A percentile compares a stretch with the other conserved stretches of the same genome.
Conservation (phyloP, 345 rosid genomes). For the Raphanus raphanistrum region DNA sequence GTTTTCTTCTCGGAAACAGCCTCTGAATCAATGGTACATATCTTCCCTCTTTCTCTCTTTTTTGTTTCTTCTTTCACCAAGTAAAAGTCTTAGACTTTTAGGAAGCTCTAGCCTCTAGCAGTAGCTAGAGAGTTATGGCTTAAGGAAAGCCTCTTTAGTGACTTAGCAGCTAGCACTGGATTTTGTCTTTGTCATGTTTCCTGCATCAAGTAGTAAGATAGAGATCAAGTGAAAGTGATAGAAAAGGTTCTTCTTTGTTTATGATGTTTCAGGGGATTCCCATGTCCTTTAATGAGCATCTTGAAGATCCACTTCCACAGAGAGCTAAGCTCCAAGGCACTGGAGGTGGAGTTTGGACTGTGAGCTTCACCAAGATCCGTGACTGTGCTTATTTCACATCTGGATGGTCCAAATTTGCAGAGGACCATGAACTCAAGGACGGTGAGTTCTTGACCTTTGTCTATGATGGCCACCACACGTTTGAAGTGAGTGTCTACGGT, state of each 20-base stretch:
- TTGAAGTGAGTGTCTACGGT: slow-evolving; percentile 29
- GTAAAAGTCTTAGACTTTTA: not conserved
- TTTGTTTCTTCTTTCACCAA: not conserved
- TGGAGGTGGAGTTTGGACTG: slow-evolving; percentile 26
- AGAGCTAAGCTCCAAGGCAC: slow-evolving; percentile 16
- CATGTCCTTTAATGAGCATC: not conserved
- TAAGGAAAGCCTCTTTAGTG: not conserved
- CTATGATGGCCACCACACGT: slow-evolving; percentile 16
- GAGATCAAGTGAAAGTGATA: not conserved
- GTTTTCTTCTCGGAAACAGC: slow-evolving; percentile 23
- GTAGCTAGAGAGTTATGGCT: not conserved
- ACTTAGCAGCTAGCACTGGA: too few species aligned
- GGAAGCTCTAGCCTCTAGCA: slow-evolving; percentile 2
- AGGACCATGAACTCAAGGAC: slow-evolving; percentile 22
- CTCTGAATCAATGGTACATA: slow-evolving; percentile 18
- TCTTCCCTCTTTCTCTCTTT: not conserved
- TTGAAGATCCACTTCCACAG: slow-evolving; percentile 21
- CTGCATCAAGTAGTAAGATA: not conserved
- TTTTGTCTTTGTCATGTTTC: not conserved
- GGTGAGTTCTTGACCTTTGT: slow-evolving; percentile 35
- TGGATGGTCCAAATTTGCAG: slow-evolving; percentile 33
- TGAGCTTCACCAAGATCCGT: not conserved
- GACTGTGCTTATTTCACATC: not conserved
- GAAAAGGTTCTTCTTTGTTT: not conserved
- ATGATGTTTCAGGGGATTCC: slow-evolving; percentile 31